These are phyloP conservation scores for Plasmodium cynomolgi DNA, from an alignment of 169 alveolate genomes.

Conservation along the genomic window DNA sequence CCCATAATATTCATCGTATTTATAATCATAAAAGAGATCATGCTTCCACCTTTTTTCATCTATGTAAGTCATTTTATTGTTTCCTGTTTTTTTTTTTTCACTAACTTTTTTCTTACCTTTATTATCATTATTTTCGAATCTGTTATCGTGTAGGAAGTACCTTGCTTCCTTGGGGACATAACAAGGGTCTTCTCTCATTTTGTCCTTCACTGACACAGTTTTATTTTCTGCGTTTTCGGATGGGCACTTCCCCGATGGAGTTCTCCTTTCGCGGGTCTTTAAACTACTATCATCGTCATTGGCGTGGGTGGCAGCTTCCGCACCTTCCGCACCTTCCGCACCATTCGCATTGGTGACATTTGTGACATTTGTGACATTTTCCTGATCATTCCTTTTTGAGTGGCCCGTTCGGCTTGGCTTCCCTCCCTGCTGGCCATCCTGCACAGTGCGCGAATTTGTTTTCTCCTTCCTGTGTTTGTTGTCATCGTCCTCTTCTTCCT, in stretches of 20 bases:
- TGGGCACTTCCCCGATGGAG: neutral
- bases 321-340: neutral
- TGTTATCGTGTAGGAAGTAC: constrained; percentile 62
- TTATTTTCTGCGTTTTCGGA: neutral
- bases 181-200: constrained; percentile 75
- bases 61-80: constrained; percentile 8
- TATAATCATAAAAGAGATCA: constrained; percentile 67
- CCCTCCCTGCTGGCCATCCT: neutral
- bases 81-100: constrained; percentile 13
- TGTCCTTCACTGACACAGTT: constrained; percentile 38
- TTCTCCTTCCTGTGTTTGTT: neutral
- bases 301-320: neutral
- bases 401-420: neutral
- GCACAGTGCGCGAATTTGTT: neutral
- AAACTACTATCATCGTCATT: neutral
- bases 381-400: neutral
- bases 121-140: constrained; percentile 56
- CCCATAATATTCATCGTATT: constrained; percentile 39
- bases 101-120: neutral
- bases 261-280: neutral
- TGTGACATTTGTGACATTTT: neutral
- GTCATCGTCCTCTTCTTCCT: constrained; percentile 25
- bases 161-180: constrained; percentile 69
- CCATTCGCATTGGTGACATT: neutral
- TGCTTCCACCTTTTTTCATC: constrained; percentile 71